Evolutionary conservation across 192 early-diverging fungal genomes (phyloP), one percentile per base, ranked within the genome.

Genomic region (Podila clonocystis): DNA sequence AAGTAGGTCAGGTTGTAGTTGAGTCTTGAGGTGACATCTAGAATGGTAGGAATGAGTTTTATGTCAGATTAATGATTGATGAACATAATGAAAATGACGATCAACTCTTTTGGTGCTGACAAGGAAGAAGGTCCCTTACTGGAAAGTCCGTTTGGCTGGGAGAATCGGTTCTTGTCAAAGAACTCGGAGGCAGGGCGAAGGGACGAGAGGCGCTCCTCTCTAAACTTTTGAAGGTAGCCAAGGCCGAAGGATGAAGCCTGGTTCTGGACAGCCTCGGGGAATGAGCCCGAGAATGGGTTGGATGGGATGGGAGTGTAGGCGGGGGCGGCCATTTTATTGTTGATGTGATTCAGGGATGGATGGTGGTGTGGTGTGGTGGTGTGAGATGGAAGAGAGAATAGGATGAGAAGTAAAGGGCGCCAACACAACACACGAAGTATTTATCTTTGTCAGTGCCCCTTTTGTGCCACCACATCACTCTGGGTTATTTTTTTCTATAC

Each of bases 1-100:
- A 87, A 91, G 58, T 91, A 86, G 33, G 72, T 79, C 20, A 91
- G 68, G 69, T 91, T 91, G 62, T 90, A 89, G 65, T 85, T 88
- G 80, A 74, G 68, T 61, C 71, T 68, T 26, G 82, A 75, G 24
- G 85, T 82, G 50, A 85, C 66, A 60, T 31, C 84, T 85, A 75
- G 62, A 22, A 15, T 5, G 28, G 31, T 64, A n/a, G 4, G 22
- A 24, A 55, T 17, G 12, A 24, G 12, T 12, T 55, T 55, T 22
- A 36, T 36, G 22, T 26, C 29, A 45, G 41, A 45, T 17, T 45
- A 45, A 15, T 45, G 13, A 12, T 17, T 12, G 15, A 15, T 12
- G 41, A 45, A 45, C 41, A 45, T 15, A 15, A 45, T 15, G 41
- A 45, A 36, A 36, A 15, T 15, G 41, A 45, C 41, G 41, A 45